Evolutionary conservation across 345 rosid genomes (phyloP).

Genomic region (Lagerstroemia speciosa): DNA sequence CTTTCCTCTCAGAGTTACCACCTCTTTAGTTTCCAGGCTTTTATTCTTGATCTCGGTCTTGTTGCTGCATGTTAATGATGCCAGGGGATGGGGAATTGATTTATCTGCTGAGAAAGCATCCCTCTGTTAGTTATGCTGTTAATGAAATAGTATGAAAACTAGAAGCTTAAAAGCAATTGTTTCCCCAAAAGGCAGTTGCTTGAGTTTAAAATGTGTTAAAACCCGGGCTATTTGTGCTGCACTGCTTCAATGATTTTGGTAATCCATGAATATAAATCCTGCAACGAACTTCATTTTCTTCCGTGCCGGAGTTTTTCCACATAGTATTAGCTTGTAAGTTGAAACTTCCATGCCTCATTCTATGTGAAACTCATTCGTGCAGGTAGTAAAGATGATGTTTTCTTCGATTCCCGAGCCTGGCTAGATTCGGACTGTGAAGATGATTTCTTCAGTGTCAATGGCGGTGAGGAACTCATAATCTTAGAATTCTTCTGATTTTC

Average conservation of each 20-base stretch:
- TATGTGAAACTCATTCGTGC: slow-evolving; percentile 11
- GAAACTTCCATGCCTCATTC: neutral
- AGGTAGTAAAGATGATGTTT: slow-evolving; percentile 80
- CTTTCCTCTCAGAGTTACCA: neutral
- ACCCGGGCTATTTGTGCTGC: no score
- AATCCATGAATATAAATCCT: no score
- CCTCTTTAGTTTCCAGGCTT: neutral
- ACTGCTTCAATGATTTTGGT: no score
- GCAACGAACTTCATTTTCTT: neutral
- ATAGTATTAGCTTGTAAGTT: neutral
- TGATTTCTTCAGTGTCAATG: slow-evolving; percentile 84
- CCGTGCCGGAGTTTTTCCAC: neutral
- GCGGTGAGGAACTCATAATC: slow-evolving; percentile 43
- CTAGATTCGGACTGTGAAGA: slow-evolving; percentile 86
- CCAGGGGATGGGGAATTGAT: no score
- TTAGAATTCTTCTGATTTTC: neutral
- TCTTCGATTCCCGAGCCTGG: slow-evolving; percentile 75
- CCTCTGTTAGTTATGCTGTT: neutral
- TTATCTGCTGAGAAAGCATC: neutral
- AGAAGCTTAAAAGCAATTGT: neutral
- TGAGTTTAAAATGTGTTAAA: neutral
- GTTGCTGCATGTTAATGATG: neutral
- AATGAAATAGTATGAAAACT: neutral
- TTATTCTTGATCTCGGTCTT: neutral
- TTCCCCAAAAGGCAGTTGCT: neutral